Evolutionary conservation across 257 asterid genomes (phyloP), one percentile per base, ranked within the genome.

Genomic region (Przewalskia tangutica): DNA sequence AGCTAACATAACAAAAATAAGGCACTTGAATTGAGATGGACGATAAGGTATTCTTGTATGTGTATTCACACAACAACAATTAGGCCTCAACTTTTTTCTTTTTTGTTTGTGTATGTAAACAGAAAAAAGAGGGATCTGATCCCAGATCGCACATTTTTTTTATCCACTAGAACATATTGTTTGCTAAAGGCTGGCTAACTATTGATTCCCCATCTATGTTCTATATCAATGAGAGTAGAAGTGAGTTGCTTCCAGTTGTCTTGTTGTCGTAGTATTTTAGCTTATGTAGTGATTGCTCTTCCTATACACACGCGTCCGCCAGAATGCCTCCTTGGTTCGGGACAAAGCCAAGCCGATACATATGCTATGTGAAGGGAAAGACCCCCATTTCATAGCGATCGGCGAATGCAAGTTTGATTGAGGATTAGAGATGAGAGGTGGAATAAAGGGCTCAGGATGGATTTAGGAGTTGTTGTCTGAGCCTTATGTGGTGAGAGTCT

Each of bases 201-300:
- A 40, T 8, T 8, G 8, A 68, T 38, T 68, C 40, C 9, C 54
- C 34, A n/a, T 38, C 53, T 68, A 17, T 66, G n/a, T 40, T 34
- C 54, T 79, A 79, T 84, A 51, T 65, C 67, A 79, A 71, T 53
- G 11, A 80, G 71, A 84, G 71, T 84, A 71, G 67, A 80, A 77
- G 42, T 6, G 42, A 38, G 66, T 85, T 14, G 65, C 87, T 81
- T 84, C 23, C 18, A 64, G 73, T 82, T 46, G 66, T 81, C 83
- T 85, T 77, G 81, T 82, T 64, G 77, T 77, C 50, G 23, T 82
- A 66, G 81, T 77, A 81, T 81, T 82, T 85, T 66, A 82, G 85
- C 87, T 81, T 65, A 66, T 56, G 81, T 82, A 59, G 68, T 82
- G 70, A 51, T 66, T 20, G 23, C 5, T 42, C 65, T 79, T 68